Conservation (phyloP, 1,284 basidiomycete genomes). For the Cryptococcus depauperatus region DNA sequence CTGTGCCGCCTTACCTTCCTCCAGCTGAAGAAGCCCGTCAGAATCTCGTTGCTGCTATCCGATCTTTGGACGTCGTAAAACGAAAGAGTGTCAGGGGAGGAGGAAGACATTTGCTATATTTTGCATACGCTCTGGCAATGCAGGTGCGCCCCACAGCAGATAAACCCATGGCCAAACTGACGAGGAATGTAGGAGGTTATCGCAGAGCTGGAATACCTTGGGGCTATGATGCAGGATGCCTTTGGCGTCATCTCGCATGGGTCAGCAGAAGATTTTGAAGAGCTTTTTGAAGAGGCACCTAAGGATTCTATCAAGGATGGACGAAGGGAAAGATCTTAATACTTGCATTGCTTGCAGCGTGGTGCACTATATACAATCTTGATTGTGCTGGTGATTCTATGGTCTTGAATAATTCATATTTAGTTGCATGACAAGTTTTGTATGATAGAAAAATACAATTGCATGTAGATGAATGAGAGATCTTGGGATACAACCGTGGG, state of each 20-base stretch:
- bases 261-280: conserved; percentile 59
- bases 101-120: conserved; percentile 79
- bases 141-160: conserved; percentile 29
- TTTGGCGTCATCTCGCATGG: conserved; percentile 73
- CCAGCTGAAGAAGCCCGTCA: conserved; percentile 76
- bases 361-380: too few relatives aligned
- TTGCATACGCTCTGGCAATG: conserved; percentile 90
- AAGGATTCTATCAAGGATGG: neutral
- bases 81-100: conserved; percentile 50
- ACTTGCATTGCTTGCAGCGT: too few relatives aligned
- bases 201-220: conserved; percentile 70
- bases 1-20: conserved; percentile 88
- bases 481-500: too few relatives aligned
- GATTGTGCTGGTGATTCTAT: too few relatives aligned
- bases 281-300: conserved; percentile 48
- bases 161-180: neutral
- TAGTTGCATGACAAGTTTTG: too few relatives aligned
- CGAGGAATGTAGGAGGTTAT: conserved; percentile 57
- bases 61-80: conserved; percentile 74
- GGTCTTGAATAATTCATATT: too few relatives aligned
- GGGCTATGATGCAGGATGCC: conserved; percentile 66
- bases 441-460: too few relatives aligned
- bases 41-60: conserved; percentile 70
- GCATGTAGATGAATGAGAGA: too few relatives aligned
- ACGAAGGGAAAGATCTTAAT: too few relatives aligned